phyloP scores from a whole-genome alignment of 768 basidiomycete species.

The Gelatoporia subvermispora region DNA sequence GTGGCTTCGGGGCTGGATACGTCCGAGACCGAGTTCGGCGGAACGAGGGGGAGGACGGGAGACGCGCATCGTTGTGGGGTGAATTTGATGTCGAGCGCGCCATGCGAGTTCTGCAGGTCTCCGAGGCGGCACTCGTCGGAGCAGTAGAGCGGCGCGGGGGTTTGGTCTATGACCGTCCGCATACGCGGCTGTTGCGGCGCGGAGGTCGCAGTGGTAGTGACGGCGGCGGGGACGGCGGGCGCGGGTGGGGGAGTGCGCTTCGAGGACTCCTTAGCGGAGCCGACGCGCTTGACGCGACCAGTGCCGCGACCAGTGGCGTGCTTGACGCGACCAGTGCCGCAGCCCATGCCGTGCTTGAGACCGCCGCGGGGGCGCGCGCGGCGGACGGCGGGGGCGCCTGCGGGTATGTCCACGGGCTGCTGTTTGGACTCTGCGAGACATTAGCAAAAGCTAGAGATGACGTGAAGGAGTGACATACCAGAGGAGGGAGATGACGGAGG shows the following conservation, averaged over 20 bases:
- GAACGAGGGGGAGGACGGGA: slow-evolving; percentile 36
- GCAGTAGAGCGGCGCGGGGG: slow-evolving; percentile 79
- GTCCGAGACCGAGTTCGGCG: slow-evolving; percentile 33
- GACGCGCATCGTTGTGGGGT: slow-evolving; percentile 34
- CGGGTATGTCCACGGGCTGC: slow-evolving; percentile 18
- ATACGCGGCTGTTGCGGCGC: slow-evolving; percentile 33
- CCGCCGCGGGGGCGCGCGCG: slow-evolving; percentile 37
- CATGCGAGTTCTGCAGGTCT: slow-evolving; percentile 44
- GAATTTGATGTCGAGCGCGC: slow-evolving; percentile 41
- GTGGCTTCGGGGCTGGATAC: slow-evolving; percentile 32
- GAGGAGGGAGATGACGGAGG: slow-evolving; percentile 37
- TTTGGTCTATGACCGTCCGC: slow-evolving; percentile 73
- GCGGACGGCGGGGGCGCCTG: slow-evolving; percentile 18
- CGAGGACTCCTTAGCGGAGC: slow-evolving; percentile 17
- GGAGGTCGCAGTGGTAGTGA: background rate
- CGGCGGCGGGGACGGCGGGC: slow-evolving; percentile 12
- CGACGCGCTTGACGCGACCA: slow-evolving; percentile 46
- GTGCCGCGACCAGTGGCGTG: too few relatives aligned
- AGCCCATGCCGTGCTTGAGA: slow-evolving; percentile 63
- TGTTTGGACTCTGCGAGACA: slow-evolving; percentile 25
- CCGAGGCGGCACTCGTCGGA: slow-evolving; percentile 68
- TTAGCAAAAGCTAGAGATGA: slow-evolving; percentile 6
- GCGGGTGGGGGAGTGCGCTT: slow-evolving; percentile 16
- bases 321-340: slow-evolving; percentile 58
- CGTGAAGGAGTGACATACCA: slow-evolving; percentile 28